Percentiles rank a stretch among this genome's conserved stretches.
phyloP scores from a whole-genome alignment of 805 yeast genomes.

The Vanderwaltozyma tropicalis region DNA sequence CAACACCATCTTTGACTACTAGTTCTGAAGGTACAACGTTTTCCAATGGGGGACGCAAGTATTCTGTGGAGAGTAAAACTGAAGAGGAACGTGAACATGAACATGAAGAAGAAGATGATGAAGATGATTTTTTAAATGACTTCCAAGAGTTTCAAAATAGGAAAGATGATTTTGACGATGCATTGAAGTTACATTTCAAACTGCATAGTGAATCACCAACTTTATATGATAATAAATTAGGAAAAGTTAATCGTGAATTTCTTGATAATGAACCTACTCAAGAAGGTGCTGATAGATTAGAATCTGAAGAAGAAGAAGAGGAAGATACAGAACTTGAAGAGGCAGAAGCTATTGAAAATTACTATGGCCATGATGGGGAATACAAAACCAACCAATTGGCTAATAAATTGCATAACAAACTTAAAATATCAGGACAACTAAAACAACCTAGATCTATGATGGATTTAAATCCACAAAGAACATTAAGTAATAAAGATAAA shows the following conservation, averaged over 20 bases:
- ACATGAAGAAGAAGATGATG: conserved; percentile 14
- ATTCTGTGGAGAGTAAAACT: background rate
- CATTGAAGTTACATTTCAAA: conserved; percentile 14
- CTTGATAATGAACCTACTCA: too few relatives aligned
- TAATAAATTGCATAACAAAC: background rate
- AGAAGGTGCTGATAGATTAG: background rate
- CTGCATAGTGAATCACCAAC: conserved; percentile 1
- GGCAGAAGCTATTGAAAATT: background rate
- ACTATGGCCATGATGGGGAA: background rate
- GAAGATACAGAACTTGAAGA: background rate
- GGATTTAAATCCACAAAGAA: conserved; percentile 14
- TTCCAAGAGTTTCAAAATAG: conserved; percentile 22
- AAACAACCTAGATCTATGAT: conserved; percentile 27
- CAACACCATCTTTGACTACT: conserved; percentile 18
- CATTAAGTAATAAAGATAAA: background rate
- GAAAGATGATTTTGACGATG: conserved; percentile 20
- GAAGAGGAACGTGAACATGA: conserved; percentile 6
- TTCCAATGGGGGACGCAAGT: conserved; percentile 10
- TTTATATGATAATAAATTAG: background rate
- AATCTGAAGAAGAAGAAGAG: background rate
- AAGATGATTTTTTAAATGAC: conserved; percentile 20
- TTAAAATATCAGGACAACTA: conserved; percentile 3
- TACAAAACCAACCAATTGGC: too few relatives aligned
- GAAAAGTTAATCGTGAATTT: too few relatives aligned
- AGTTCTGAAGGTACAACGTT: conserved; percentile 25